Conservation (phyloP, 202 grass and related monocot genomes). For the Panicum virgatum region DNA sequence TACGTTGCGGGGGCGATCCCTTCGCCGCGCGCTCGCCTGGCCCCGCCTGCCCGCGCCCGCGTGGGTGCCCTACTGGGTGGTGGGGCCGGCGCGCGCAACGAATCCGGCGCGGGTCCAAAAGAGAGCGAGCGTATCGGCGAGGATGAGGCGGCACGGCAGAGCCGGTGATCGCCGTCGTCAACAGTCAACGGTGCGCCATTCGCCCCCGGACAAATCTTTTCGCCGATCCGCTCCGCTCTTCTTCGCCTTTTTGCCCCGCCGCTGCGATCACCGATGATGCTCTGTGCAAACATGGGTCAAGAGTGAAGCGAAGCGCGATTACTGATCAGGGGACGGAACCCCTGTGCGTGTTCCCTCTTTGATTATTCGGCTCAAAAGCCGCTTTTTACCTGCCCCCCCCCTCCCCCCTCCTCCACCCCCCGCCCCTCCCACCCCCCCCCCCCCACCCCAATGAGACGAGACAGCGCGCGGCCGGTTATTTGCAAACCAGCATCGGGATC, state of each 20-base stretch:
- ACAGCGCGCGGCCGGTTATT: neutral
- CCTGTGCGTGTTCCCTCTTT: neutral
- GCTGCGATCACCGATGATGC: conserved; percentile 15
- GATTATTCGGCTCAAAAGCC: neutral
- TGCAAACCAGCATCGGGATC: neutral
- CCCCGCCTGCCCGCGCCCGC: neutral
- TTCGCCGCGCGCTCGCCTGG: neutral
- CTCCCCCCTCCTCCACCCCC: too few relatives aligned
- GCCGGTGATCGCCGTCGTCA: conserved; percentile 4
- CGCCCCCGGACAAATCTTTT: conserved; percentile 1
- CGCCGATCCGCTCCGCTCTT: neutral
- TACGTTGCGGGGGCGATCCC: neutral
- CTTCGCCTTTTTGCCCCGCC: too few relatives aligned
- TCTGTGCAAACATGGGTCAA: conserved; percentile 2
- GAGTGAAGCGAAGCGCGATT: conserved; percentile 21
- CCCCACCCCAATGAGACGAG: neutral
- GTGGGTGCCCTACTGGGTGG: neutral
- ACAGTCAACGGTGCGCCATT: conserved; percentile 8
- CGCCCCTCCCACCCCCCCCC: too few relatives aligned
- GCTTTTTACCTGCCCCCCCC: too few relatives aligned
- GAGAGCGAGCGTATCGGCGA: neutral
- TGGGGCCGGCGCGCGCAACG: neutral
- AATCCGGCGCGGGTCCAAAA: conserved; percentile 2
- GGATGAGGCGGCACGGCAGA: neutral
- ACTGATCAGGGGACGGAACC: neutral